Evolutionary conservation across 306 rosid species (phyloP).

Genomic region (Coriaria nepalensis): DNA sequence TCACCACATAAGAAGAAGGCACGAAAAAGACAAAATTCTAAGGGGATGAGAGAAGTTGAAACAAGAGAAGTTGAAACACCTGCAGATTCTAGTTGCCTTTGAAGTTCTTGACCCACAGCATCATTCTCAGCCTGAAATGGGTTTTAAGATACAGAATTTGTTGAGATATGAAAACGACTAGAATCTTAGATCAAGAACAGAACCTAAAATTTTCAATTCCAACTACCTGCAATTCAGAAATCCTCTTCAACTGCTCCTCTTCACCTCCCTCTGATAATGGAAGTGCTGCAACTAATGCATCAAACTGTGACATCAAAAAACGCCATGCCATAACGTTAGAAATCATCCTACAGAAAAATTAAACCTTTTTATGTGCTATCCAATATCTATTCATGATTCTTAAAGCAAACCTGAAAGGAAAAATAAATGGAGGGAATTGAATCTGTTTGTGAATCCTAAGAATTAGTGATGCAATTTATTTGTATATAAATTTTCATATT

Average conservation of each 20-base stretch:
- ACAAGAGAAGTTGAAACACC: constrained; percentile 47
- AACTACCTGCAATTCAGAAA: constrained; percentile 81
- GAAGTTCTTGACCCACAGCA: constrained; percentile 70
- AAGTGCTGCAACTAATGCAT: constrained; percentile 69
- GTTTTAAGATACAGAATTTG: constrained; percentile 2
- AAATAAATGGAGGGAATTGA: not conserved
- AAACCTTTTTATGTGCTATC: too few relatives aligned
- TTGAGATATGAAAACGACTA: not conserved
- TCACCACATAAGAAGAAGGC: constrained; percentile 8
- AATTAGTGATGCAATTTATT: too few relatives aligned
- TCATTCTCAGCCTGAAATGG: constrained; percentile 70
- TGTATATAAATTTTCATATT: too few relatives aligned
- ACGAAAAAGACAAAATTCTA: constrained; percentile 7
- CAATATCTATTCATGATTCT: too few relatives aligned
- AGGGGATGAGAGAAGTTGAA: too few relatives aligned
- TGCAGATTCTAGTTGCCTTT: constrained; percentile 87
- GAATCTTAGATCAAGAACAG: constrained; percentile 2
- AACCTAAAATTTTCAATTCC: too few relatives aligned
- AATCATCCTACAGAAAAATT: constrained; percentile 9
- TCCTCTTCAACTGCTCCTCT: constrained; percentile 65
- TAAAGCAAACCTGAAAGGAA: too few relatives aligned
- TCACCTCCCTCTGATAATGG: constrained; percentile 68
- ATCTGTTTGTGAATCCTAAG: not conserved
- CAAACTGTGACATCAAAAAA: constrained; percentile 42
- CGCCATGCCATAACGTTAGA: constrained; percentile 4